Evolutionary conservation across 1,284 basidiomycete species (phyloP).

Genomic region (Ceratobasidium sp.): DNA sequence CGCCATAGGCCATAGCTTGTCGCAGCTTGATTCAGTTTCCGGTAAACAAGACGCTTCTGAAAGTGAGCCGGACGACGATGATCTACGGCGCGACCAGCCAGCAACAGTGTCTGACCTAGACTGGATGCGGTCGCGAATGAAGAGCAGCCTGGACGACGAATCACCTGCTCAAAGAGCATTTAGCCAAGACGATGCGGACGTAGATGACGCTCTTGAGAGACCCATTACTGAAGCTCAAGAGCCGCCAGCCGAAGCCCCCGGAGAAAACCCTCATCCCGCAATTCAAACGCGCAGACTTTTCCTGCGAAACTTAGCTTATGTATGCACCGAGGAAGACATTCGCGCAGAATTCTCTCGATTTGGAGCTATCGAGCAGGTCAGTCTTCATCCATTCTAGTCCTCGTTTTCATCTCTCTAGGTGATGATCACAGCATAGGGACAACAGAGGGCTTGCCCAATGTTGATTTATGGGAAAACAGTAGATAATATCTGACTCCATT

Average conservation of each 20-base stretch:
- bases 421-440: constrained; percentile 61
- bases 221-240: background rate
- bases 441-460: constrained; percentile 42
- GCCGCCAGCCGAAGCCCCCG: background rate
- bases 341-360: constrained; percentile 72
- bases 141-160: constrained; percentile 58
- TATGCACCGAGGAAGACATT: constrained; percentile 81
- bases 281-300: constrained; percentile 89
- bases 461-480: constrained; percentile 53
- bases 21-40: background rate
- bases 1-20: constrained; percentile 19
- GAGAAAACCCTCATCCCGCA: constrained; percentile 45
- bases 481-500: constrained; percentile 56
- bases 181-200: constrained; percentile 63
- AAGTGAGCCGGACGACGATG: constrained; percentile 47
- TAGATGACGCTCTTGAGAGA: constrained; percentile 47
- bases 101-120: constrained; percentile 68
- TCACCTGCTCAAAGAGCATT: constrained; percentile 60
- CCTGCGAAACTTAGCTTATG: constrained; percentile 90
- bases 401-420: constrained; percentile 44
- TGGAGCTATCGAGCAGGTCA: constrained; percentile 79
- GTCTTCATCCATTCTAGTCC: constrained; percentile 49
- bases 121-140: constrained; percentile 77
- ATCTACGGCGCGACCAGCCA: constrained; percentile 48
- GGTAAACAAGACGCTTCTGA: constrained; percentile 10